Conservation (phyloP, 208 protist species). For the Naegleria lovaniensis region DNA sequence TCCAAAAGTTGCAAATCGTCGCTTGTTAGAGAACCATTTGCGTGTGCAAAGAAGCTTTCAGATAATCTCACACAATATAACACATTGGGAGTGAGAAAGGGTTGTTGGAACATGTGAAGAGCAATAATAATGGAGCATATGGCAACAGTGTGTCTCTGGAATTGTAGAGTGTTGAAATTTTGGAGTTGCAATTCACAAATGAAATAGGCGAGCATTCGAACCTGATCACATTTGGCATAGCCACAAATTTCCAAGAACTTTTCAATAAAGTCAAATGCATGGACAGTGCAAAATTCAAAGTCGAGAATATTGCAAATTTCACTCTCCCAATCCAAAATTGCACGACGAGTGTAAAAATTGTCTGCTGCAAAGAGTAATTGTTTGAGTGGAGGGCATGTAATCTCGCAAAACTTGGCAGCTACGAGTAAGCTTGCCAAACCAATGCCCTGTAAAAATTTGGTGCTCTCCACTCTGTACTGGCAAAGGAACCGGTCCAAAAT, state of each 20-base stretch:
- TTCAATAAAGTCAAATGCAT: conserved; percentile 36
- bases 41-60: too few relatives aligned
- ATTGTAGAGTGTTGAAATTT: background rate
- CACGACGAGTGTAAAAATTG: conserved; percentile 66
- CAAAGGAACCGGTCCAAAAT: conserved; percentile 86
- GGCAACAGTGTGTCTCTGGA: background rate
- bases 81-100: too few relatives aligned
- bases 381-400: conserved; percentile 70
- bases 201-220: background rate
- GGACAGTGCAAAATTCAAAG: conserved; percentile 35
- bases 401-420: conserved; percentile 40
- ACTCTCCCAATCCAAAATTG: conserved; percentile 55
- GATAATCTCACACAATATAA: too few relatives aligned
- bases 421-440: conserved; percentile 73
- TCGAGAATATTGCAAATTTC: conserved; percentile 34
- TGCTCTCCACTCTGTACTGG: conserved; percentile 28
- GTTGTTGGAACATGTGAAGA: background rate
- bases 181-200: background rate
- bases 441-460: conserved; percentile 65
- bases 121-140: background rate
- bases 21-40: too few relatives aligned
- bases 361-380: conserved; percentile 80
- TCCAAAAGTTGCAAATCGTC: too few relatives aligned
- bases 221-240: background rate
- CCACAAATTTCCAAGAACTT: conserved; percentile 16